phyloP scores from a whole-genome alignment of 2,329 filamentous ascomycete genomes.

The Xylariaceae sp. region DNA sequence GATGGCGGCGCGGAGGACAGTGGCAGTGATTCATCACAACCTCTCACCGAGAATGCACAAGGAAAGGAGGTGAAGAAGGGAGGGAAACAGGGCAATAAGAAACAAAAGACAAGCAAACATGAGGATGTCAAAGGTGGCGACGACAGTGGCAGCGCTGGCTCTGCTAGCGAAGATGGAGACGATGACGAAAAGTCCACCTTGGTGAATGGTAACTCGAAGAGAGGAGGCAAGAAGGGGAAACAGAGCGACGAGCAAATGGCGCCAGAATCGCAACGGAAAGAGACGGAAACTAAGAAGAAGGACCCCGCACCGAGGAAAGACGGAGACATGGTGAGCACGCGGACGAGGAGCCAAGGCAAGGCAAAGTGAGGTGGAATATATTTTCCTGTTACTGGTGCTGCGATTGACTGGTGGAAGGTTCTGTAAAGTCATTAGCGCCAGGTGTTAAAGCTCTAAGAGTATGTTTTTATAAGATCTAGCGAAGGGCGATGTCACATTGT shows the following conservation, averaged over 20 bases:
- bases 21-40: constrained; percentile 1
- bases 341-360: constrained; percentile 22
- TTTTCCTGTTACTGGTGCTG: not conserved
- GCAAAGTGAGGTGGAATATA: not conserved
- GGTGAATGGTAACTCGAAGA: constrained; percentile 4
- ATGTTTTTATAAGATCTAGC: no score
- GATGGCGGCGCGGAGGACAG: constrained; percentile 4
- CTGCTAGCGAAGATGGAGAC: constrained; percentile 8
- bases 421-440: no score
- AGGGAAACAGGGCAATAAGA: constrained; percentile 29
- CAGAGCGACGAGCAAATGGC: not conserved
- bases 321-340: constrained; percentile 20
- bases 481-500: no score
- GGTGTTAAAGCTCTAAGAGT: no score
- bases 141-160: constrained; percentile 4
- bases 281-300: constrained; percentile 3
- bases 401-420: no score
- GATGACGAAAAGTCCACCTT: constrained; percentile 16
- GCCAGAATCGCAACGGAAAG: constrained; percentile 4
- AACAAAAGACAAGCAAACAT: constrained; percentile 25
- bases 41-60: constrained; percentile 17
- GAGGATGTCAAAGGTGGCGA: constrained; percentile 21
- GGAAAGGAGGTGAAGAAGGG: constrained; percentile 27
- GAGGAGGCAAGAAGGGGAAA: constrained; percentile 1
- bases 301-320: constrained; percentile 15